Percentiles rank a stretch among this genome's conserved stretches.
These are phyloP conservation scores for Cladorrhinum samala DNA, from an alignment of 495 filamentous ascomycete species.

Conservation along the genomic window DNA sequence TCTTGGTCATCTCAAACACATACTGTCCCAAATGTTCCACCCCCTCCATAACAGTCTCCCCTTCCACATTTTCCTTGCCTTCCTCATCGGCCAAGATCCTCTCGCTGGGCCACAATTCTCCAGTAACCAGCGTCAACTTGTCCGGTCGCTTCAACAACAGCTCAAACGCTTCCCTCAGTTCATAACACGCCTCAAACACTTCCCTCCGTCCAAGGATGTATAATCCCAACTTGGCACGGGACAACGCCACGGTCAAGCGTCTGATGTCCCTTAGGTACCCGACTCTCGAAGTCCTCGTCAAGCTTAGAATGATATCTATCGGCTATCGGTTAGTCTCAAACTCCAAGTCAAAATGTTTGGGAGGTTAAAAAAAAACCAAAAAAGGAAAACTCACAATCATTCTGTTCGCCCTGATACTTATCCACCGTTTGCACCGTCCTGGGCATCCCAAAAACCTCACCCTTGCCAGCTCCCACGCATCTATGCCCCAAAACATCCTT, in stretches of 20 bases:
- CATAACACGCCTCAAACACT: conserved; percentile 83
- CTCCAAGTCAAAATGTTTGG: not conserved
- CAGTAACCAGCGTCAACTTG: conserved; percentile 71
- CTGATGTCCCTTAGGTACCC: conserved; percentile 92
- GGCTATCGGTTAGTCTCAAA: not conserved
- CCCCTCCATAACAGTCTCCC: conserved; percentile 67
- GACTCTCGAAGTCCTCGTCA: conserved; percentile 81
- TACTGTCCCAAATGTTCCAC: conserved; percentile 96
- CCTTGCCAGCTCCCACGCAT: conserved; percentile 76
- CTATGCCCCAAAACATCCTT: conserved; percentile 82
- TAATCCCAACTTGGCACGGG: conserved; percentile 82
- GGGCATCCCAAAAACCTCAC: conserved; percentile 82
- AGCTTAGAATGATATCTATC: conserved; percentile 82
- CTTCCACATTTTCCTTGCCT: conserved; percentile 40
- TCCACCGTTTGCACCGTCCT: conserved; percentile 91
- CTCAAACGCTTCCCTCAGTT: conserved; percentile 80
- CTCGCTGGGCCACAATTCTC: conserved; percentile 76
- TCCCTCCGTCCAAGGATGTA: conserved; percentile 89
- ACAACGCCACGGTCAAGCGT: conserved; percentile 93
- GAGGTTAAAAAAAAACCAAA: not conserved
- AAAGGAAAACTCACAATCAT: conserved; percentile 69
- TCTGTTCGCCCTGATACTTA: conserved; percentile 98
- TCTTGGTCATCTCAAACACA: conserved; percentile 92
- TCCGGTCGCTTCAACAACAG: conserved; percentile 63
- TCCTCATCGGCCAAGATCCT: conserved; percentile 54